phyloP scores from a whole-genome alignment of 768 basidiomycete genomes.

The Podaxis sp. region DNA sequence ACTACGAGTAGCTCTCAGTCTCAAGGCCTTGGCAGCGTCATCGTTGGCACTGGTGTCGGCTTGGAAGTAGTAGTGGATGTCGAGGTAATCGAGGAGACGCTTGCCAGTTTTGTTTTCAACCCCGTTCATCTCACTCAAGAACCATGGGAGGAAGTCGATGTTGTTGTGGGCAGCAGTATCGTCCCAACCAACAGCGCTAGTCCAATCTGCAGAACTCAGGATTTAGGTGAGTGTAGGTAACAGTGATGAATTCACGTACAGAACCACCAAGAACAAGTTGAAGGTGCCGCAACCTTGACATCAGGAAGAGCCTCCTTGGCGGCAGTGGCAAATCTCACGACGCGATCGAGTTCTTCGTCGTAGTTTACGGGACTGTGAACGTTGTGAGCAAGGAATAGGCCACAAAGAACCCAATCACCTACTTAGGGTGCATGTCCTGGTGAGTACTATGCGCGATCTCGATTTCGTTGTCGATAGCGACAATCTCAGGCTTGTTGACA shows the following conservation, averaged over 20 bases:
- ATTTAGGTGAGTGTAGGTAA: neutral
- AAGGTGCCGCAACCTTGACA: constrained; percentile 43
- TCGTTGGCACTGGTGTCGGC: constrained; percentile 51
- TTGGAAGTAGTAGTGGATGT: constrained; percentile 54
- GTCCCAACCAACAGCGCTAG: constrained; percentile 39
- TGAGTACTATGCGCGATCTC: constrained; percentile 51
- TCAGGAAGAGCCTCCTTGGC: constrained; percentile 41
- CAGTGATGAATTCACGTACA: constrained; percentile 23
- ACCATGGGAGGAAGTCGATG: constrained; percentile 54
- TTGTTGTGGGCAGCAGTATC: constrained; percentile 49
- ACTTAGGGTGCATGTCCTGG: constrained; percentile 53
- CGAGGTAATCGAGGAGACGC: constrained; percentile 49
- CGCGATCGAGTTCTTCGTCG: constrained; percentile 46
- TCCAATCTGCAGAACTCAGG: constrained; percentile 39
- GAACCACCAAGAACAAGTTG: constrained; percentile 42
- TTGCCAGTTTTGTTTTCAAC: constrained; percentile 30
- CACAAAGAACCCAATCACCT: constrained; percentile 11
- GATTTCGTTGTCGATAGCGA: constrained; percentile 53
- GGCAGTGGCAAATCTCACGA: constrained; percentile 34
- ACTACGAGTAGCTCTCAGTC: constrained; percentile 45
- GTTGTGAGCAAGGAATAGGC: neutral
- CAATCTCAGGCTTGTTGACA: constrained; percentile 42
- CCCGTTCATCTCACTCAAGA: constrained; percentile 44
- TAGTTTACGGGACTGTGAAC: constrained; percentile 37
- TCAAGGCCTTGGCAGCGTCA: constrained; percentile 44